phyloP scores from a whole-genome alignment of 2,329 filamentous ascomycete genomes.

The Diaporthe vaccinii region DNA sequence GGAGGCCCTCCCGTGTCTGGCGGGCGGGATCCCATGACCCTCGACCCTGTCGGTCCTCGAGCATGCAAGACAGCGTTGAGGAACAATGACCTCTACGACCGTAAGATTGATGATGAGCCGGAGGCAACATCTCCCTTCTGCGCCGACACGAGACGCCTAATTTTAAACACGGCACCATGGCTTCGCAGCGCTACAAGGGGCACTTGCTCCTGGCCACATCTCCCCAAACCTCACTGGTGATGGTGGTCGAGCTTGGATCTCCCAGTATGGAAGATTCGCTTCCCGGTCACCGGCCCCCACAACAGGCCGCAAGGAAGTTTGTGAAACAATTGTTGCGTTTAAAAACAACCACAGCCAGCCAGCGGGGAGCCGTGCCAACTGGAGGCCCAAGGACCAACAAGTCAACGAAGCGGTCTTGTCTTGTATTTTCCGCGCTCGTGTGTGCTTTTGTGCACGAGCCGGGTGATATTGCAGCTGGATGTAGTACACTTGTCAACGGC shows the following conservation, averaged over 20 bases:
- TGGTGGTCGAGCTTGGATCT: constrained; percentile 18
- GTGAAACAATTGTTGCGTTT: constrained; percentile 32
- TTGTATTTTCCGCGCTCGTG: neutral
- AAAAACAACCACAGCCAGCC: constrained; percentile 24
- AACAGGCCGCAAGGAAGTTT: constrained; percentile 25
- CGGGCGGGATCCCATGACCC: constrained; percentile 1
- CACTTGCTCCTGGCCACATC: neutral
- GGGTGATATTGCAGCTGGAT: constrained; percentile 16
- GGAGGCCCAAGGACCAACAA: constrained; percentile 2
- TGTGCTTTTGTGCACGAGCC: constrained; percentile 22
- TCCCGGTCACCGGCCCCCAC: constrained; percentile 28
- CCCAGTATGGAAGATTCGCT: constrained; percentile 24
- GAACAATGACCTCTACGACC: constrained; percentile 11
- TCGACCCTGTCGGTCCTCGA: constrained; percentile 22
- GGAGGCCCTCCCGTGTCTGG: constrained; percentile 22
- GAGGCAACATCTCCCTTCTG: neutral
- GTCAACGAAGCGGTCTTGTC: constrained; percentile 7
- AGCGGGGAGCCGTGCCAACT: constrained; percentile 1
- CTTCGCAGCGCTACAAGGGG: neutral
- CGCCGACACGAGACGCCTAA: constrained; percentile 5
- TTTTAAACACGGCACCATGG: neutral
- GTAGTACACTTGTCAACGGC: constrained; percentile 18
- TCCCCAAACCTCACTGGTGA: constrained; percentile 6
- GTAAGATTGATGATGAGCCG: neutral
- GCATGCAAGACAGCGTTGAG: constrained; percentile 14